Evolutionary conservation across 768 basidiomycete species (phyloP).

Genomic region (Phylloporus scabripes): DNA sequence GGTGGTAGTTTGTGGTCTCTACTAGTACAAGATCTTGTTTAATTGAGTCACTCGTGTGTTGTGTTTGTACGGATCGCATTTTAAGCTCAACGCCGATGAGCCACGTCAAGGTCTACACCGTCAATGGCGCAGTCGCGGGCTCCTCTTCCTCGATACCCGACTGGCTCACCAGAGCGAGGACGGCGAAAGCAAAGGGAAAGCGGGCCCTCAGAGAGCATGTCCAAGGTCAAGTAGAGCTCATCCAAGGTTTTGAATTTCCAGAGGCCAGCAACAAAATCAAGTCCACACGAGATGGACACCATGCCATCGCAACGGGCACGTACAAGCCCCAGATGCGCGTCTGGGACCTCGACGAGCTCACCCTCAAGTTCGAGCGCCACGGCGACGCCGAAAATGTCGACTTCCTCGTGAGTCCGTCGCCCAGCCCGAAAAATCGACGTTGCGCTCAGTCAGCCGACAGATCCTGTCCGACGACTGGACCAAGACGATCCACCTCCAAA

Average conservation of each 20-base stretch:
- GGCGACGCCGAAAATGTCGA: slow-evolving; percentile 97
- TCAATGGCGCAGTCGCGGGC: slow-evolving; percentile 85
- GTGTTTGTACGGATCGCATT: too few relatives aligned
- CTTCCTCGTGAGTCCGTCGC: slow-evolving; percentile 86
- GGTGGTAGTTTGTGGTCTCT: slow-evolving; percentile 6
- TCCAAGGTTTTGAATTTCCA: slow-evolving; percentile 96
- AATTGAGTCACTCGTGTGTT: not conserved
- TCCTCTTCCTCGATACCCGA: slow-evolving; percentile 91
- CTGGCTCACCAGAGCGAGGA: slow-evolving; percentile 79
- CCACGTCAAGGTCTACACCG: slow-evolving; percentile 85
- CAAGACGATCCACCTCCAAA: slow-evolving; percentile 94
- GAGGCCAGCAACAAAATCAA: slow-evolving; percentile 91
- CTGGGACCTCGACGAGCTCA: slow-evolving; percentile 90
- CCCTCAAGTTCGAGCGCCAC: slow-evolving; percentile 93
- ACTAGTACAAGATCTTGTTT: slow-evolving; percentile 19
- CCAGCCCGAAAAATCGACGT: slow-evolving; percentile 1
- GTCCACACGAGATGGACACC: slow-evolving; percentile 86
- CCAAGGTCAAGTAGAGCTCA: slow-evolving; percentile 82
- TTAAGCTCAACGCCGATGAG: slow-evolving; percentile 20
- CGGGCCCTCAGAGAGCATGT: slow-evolving; percentile 64
- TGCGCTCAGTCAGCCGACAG: slow-evolving; percentile 36
- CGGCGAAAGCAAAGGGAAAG: slow-evolving; percentile 50
- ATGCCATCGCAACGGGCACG: slow-evolving; percentile 90
- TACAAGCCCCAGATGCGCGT: slow-evolving; percentile 98
- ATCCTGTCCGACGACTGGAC: slow-evolving; percentile 98